phyloP scores from a whole-genome alignment of 768 basidiomycete species.

The Auriscalpium vulgare region DNA sequence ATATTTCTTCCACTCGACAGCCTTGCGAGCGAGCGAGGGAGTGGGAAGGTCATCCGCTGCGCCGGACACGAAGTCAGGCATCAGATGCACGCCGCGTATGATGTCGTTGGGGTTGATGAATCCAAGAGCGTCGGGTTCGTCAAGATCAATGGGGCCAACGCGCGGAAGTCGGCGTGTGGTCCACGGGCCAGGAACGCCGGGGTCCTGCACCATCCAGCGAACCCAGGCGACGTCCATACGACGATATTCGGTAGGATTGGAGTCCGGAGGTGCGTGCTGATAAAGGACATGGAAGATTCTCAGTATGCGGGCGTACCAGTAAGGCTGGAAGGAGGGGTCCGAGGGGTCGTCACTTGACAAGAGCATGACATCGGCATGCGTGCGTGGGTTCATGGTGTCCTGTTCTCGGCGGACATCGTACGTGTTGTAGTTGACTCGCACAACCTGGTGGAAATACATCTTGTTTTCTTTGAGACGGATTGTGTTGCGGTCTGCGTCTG shows the following conservation, averaged over 20 bases:
- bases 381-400: constrained; percentile 33
- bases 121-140: not conserved
- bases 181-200: not conserved
- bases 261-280: not conserved
- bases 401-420: constrained; percentile 34
- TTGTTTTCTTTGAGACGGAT: constrained; percentile 16
- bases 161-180: not conserved
- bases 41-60: not conserved
- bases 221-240: not conserved
- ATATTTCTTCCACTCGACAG: not conserved
- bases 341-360: not conserved
- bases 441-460: constrained; percentile 24
- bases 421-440: constrained; percentile 33
- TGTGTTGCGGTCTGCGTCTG: constrained; percentile 9
- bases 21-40: not conserved
- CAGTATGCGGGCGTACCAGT: not conserved
- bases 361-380: not conserved
- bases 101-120: not conserved
- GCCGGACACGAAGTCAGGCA: not conserved
- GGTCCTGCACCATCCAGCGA: not conserved
- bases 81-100: not conserved
- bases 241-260: not conserved
- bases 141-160: not conserved
- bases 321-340: not conserved
- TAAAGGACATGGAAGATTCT: not conserved